Evolutionary conservation across 2,329 filamentous ascomycete genomes (phyloP), one percentile per base, ranked within the genome.

Genomic region (Paraphaeosphaeria minitans): DNA sequence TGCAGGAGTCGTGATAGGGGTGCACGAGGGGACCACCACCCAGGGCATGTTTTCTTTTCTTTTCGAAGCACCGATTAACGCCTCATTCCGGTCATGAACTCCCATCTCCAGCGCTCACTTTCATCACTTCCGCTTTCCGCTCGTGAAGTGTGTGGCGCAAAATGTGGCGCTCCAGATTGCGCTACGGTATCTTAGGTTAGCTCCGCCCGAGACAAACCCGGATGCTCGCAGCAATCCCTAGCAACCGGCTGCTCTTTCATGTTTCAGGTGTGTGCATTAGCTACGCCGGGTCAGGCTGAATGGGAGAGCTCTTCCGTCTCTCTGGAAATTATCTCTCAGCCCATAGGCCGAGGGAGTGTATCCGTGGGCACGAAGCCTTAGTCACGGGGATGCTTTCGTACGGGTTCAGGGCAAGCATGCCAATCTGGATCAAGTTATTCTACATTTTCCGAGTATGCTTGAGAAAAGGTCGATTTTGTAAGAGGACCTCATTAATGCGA

Each of bases 151-250:
- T 56, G 57, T 58, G 60, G 60, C 57, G 49, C 55, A 57, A 54
- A 58, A 9, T 29, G 43, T 49, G 53, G 53, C 53, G 33, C 42
- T 51, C 60, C 55, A 55, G 54, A 53, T 58, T 1, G 50, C 27
- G 24, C 43, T 29, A 48, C 48, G 24, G 58, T 52, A 49, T 42
- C 54, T 54, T 60, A 49, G 58, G 58, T 21, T 55, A 13, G 22
- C 22, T 33, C 22, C 3, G 13, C 42, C 24, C 19, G 54, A 61
- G 58, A 61, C 56, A 51, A 6, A 27, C 6, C 24, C 22, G 14
- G 27, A 51, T 39, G 61, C 57, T 61, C 51, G 61, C 61, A 58
- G 64, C 58, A 64, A 31, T 56, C 42, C 29, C 7, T 31, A 56
- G 57, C 19, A 62, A 39, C 53, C 29, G 47, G 37, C 49, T 39